phyloP scores from a whole-genome alignment of 352 stramenopile species.

The Phytopythium ostracodes region DNA sequence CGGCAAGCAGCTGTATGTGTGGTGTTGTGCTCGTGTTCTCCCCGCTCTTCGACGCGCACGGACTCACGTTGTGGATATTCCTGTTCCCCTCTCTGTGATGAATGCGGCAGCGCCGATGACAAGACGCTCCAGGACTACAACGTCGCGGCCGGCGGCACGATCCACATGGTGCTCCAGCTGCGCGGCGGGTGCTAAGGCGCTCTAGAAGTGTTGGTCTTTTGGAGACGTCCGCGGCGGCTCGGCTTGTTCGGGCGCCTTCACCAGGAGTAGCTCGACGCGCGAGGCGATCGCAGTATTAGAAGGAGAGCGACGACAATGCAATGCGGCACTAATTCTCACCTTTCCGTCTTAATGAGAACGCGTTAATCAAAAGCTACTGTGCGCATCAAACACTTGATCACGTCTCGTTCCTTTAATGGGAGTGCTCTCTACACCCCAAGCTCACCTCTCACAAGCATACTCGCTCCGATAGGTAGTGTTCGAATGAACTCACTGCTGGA shows the following conservation, averaged over 20 bases:
- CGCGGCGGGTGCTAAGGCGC: slow-evolving; percentile 81
- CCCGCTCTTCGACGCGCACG: not conserved
- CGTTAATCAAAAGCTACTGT: not conserved
- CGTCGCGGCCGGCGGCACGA: slow-evolving; percentile 94
- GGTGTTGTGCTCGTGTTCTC: not conserved
- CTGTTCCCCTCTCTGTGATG: slow-evolving; percentile 9
- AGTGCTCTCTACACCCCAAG: not conserved
- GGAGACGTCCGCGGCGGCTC: not conserved
- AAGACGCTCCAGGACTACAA: slow-evolving; percentile 97
- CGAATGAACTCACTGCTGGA: slow-evolving; percentile 10
- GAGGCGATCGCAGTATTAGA: not conserved
- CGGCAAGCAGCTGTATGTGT: slow-evolving; percentile 92
- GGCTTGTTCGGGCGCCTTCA: not conserved
- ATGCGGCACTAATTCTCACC: not conserved
- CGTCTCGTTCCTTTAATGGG: not conserved
- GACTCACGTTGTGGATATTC: slow-evolving; percentile 5
- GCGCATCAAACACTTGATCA: not conserved
- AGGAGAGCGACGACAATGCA: not conserved
- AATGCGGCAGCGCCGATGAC: slow-evolving; percentile 80
- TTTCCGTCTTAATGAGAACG: not conserved
- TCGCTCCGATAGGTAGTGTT: no score
- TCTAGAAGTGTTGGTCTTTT: not conserved
- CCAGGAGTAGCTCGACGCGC: not conserved
- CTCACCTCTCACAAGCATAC: not conserved
- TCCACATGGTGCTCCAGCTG: slow-evolving; percentile 99